These are phyloP conservation scores for Xylaria hypoxylon DNA, from an alignment of 2,329 filamentous ascomycete genomes.

Conservation along the genomic window DNA sequence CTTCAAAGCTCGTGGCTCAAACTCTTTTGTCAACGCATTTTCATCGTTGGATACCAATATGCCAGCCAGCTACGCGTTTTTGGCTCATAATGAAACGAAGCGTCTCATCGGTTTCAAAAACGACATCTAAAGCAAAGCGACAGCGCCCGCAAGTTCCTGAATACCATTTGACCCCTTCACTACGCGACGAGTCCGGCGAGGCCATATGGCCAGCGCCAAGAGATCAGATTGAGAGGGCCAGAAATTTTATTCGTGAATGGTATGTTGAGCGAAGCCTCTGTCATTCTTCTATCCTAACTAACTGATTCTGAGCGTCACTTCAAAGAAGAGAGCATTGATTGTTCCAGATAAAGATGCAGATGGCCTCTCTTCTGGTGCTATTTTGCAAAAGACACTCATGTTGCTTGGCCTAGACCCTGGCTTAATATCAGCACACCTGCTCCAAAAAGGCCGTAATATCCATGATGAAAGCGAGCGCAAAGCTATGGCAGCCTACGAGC, in stretches of 20 bases:
- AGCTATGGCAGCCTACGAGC: conserved; percentile 62
- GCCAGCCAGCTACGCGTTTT: not conserved
- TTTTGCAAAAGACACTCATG: conserved; percentile 69
- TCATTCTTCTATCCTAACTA: conserved; percentile 2
- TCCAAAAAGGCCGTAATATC: conserved; percentile 69
- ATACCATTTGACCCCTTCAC: conserved; percentile 58
- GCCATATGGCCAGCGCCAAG: conserved; percentile 72
- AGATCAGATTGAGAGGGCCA: conserved; percentile 65
- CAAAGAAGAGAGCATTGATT: conserved; percentile 66
- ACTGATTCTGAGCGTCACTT: conserved; percentile 57
- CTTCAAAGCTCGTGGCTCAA: not conserved
- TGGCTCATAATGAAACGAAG: conserved; percentile 46
- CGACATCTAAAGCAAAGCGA: conserved; percentile 44
- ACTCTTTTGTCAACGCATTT: not conserved
- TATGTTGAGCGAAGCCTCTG: conserved; percentile 46
- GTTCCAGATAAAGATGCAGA: conserved; percentile 78
- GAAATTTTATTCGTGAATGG: conserved; percentile 69
- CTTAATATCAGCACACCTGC: conserved; percentile 68
- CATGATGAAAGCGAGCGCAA: conserved; percentile 65
- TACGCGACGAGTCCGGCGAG: conserved; percentile 58
- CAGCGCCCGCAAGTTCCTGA: conserved; percentile 53
- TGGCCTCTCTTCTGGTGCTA: conserved; percentile 72
- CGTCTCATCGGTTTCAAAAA: conserved; percentile 40
- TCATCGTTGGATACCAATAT: not conserved
- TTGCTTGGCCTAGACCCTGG: conserved; percentile 66